Evolutionary conservation across 345 rosid species (phyloP).

Genomic region (Gossypium longicalyx): DNA sequence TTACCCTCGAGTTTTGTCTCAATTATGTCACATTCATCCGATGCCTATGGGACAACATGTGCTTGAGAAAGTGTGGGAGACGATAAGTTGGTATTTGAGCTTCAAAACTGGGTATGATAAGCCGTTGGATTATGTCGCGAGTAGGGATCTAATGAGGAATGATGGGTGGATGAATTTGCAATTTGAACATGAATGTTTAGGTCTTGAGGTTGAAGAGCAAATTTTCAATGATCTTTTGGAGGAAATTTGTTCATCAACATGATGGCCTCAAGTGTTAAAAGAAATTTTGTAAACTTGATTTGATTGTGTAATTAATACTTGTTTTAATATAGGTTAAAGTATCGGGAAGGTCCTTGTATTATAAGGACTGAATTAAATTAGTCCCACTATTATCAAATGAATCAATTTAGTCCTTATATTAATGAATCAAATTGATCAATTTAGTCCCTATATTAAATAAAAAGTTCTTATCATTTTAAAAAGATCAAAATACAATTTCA

Average conservation of each 20-base stretch:
- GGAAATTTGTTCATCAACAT: conserved; percentile 23
- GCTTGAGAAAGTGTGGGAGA: conserved; percentile 67
- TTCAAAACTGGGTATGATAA: conserved; percentile 29
- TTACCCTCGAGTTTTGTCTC: conserved; percentile 48
- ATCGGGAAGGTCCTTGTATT: no score
- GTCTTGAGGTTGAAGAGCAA: conserved; percentile 62
- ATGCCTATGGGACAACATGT: conserved; percentile 43
- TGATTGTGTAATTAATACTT: not conserved
- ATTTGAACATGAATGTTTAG: conserved; percentile 64
- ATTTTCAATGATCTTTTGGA: conserved; percentile 69
- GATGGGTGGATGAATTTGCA: conserved; percentile 85
- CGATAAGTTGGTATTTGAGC: conserved; percentile 48
- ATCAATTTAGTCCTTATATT: no score
- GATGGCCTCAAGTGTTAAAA: not conserved
- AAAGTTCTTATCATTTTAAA: no score
- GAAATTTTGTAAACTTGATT: not conserved
- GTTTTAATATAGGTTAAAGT: not conserved
- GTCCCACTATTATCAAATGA: no score
- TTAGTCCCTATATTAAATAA: no score
- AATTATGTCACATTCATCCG: conserved; percentile 33
- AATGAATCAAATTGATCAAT: no score
- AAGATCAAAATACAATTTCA: no score
- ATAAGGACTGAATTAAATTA: no score
- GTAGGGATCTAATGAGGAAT: conserved; percentile 44
- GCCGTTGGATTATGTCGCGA: conserved; percentile 38